phyloP scores from a whole-genome alignment of 2,329 filamentous ascomycete genomes.

The Elsinoe ampelina region DNA sequence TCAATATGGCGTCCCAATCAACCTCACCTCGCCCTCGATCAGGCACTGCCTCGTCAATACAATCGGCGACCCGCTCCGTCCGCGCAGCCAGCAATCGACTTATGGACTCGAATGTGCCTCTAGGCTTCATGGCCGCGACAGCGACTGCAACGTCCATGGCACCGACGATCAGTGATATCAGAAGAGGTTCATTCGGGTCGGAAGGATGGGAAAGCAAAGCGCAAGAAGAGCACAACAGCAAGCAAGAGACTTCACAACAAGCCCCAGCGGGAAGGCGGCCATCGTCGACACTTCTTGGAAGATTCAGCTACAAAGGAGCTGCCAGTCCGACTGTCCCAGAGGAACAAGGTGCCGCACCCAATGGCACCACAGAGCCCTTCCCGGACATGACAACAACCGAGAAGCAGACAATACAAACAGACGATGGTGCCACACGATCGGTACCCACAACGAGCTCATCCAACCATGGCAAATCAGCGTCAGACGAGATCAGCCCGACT shows the following conservation, averaged over 20 bases:
- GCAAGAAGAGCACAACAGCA: slow-evolving; percentile 13
- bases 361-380: slow-evolving; percentile 13
- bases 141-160: slow-evolving; percentile 33
- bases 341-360: slow-evolving; percentile 8
- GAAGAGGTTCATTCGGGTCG: slow-evolving; percentile 22
- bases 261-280: not conserved
- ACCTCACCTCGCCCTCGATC: slow-evolving; percentile 8
- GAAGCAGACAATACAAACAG: slow-evolving; percentile 6
- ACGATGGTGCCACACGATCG: not conserved
- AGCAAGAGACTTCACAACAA: slow-evolving; percentile 7
- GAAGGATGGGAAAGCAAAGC: slow-evolving; percentile 16
- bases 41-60: slow-evolving; percentile 7
- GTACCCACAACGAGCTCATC: not conserved
- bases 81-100: slow-evolving; percentile 12
- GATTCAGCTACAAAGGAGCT: slow-evolving; percentile 16
- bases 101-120: slow-evolving; percentile 24
- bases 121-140: slow-evolving; percentile 38
- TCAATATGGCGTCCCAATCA: slow-evolving; percentile 2
- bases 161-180: slow-evolving; percentile 35
- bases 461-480: not conserved
- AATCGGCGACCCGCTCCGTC: slow-evolving; percentile 4
- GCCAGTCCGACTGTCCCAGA: slow-evolving; percentile 14
- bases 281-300: slow-evolving; percentile 12
- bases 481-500: not conserved
- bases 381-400: slow-evolving; percentile 8